Evolutionary conservation across 2,329 filamentous ascomycete genomes (phyloP).

Genomic region (Rosellinia necatrix): DNA sequence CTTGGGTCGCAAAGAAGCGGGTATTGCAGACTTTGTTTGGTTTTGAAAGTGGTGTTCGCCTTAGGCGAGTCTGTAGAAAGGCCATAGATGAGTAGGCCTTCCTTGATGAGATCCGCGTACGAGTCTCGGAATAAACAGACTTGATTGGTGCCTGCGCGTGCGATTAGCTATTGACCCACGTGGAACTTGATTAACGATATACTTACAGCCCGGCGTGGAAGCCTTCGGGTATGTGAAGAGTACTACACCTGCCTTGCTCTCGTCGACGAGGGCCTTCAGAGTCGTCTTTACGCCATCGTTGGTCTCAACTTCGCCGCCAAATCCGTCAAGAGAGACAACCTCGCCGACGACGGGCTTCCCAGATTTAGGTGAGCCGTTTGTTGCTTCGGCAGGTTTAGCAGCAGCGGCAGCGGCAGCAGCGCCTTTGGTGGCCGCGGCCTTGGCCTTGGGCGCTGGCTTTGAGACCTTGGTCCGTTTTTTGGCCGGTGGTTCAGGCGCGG

Average conservation of each 20-base stretch:
- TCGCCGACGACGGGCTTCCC: conserved; percentile 58
- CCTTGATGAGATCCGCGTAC: conserved; percentile 74
- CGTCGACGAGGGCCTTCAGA: conserved; percentile 77
- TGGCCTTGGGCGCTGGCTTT: conserved; percentile 46
- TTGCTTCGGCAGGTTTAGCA: conserved; percentile 35
- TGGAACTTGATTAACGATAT: conserved; percentile 1
- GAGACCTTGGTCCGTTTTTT: conserved; percentile 49
- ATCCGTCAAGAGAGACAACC: conserved; percentile 60
- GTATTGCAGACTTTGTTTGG: conserved; percentile 89
- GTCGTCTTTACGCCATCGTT: conserved; percentile 82
- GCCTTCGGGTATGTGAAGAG: conserved; percentile 96
- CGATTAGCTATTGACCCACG: conserved; percentile 10
- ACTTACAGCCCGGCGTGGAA: conserved; percentile 90
- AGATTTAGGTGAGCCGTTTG: conserved; percentile 43
- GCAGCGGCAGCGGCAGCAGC: conserved; percentile 34
- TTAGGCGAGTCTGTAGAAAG: conserved; percentile 87
- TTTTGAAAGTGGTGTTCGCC: conserved; percentile 90
- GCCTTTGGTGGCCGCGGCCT: conserved; percentile 40
- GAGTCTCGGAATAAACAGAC: conserved; percentile 91
- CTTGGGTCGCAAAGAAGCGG: conserved; percentile 82
- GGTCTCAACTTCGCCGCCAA: conserved; percentile 77
- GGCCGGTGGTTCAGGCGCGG: conserved; percentile 45
- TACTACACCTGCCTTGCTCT: conserved; percentile 84
- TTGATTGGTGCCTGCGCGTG: conserved; percentile 78
- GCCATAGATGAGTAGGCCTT: conserved; percentile 85